phyloP scores from a whole-genome alignment of 805 yeast species.

The Candida xyloterini region DNA sequence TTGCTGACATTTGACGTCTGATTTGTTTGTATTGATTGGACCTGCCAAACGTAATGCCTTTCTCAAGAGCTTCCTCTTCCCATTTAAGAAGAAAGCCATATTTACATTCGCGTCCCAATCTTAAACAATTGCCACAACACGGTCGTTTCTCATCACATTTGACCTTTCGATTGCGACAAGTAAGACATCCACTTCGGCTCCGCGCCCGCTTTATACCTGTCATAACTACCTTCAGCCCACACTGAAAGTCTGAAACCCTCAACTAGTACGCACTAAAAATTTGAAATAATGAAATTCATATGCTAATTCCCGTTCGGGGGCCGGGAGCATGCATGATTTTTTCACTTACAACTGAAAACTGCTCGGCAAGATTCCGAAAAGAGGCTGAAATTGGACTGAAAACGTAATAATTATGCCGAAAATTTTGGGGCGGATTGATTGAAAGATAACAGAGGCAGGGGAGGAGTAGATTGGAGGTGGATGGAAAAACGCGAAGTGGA shows the following conservation, averaged over 20 bases:
- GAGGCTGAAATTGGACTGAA: neutral
- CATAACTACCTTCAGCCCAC: slow-evolving; percentile 18
- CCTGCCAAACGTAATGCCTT: slow-evolving; percentile 38
- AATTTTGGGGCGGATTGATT: too few relatives aligned
- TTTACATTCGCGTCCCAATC: slow-evolving; percentile 22
- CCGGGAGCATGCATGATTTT: too few relatives aligned
- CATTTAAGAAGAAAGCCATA: slow-evolving; percentile 23
- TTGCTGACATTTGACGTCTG: neutral
- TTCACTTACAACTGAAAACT: too few relatives aligned
- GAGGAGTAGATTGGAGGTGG: too few relatives aligned
- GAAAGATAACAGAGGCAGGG: too few relatives aligned
- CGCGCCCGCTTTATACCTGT: slow-evolving; percentile 38
- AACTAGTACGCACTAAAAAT: too few relatives aligned
- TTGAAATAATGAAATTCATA: too few relatives aligned
- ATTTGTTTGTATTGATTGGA: slow-evolving; percentile 24
- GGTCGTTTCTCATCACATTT: slow-evolving; percentile 43
- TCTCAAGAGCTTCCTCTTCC: slow-evolving; percentile 38
- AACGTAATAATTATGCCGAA: neutral
- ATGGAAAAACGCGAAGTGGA: too few relatives aligned
- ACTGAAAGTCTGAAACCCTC: neutral
- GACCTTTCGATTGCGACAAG: slow-evolving; percentile 48
- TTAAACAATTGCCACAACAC: slow-evolving; percentile 30
- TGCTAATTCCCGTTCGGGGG: too few relatives aligned
- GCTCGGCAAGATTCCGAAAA: too few relatives aligned
- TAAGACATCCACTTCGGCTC: slow-evolving; percentile 46